These are phyloP conservation scores for Chiua virens DNA, from an alignment of 768 basidiomycete species.

Conservation along the genomic window DNA sequence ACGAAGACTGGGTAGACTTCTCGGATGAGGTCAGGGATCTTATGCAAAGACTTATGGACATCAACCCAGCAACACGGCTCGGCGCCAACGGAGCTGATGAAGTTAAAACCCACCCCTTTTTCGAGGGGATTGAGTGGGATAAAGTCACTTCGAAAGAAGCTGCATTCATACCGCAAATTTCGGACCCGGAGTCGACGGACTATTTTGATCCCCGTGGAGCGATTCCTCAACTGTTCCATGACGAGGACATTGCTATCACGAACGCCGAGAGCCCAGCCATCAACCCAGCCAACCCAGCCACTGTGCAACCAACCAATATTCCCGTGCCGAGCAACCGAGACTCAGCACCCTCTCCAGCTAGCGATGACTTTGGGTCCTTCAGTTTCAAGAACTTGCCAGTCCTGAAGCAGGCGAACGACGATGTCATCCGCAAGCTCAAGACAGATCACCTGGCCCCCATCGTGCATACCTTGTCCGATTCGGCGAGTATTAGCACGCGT, in stretches of 20 bases:
- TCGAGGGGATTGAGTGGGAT: conserved; percentile 90
- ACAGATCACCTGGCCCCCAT: conserved; percentile 86
- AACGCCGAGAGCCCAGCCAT: conserved; percentile 46
- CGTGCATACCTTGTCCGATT: conserved; percentile 69
- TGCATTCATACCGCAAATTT: conserved; percentile 92
- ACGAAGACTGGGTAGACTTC: conserved; percentile 88
- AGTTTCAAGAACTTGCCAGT: conserved; percentile 97
- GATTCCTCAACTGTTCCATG: conserved; percentile 85
- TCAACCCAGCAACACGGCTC: conserved; percentile 76
- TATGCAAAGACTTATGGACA: conserved; percentile 81
- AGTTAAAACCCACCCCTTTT: conserved; percentile 90
- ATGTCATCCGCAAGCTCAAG: conserved; percentile 93
- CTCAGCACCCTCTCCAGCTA: conserved; percentile 51
- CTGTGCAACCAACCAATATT: conserved; percentile 16
- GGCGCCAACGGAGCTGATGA: conserved; percentile 88
- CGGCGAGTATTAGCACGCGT: conserved; percentile 55
- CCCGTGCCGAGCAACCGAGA: conserved; percentile 39
- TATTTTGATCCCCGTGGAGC: conserved; percentile 98
- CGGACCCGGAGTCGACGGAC: conserved; percentile 98
- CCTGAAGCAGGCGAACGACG: conserved; percentile 97
- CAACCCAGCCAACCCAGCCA: conserved; percentile 24
- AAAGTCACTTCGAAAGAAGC: conserved; percentile 86
- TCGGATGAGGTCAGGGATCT: conserved; percentile 87
- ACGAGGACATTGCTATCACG: conserved; percentile 72
- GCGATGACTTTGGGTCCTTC: conserved; percentile 96